Conservation (phyloP, 306 rosid species). For the Casuarina cunninghamiana region DNA sequence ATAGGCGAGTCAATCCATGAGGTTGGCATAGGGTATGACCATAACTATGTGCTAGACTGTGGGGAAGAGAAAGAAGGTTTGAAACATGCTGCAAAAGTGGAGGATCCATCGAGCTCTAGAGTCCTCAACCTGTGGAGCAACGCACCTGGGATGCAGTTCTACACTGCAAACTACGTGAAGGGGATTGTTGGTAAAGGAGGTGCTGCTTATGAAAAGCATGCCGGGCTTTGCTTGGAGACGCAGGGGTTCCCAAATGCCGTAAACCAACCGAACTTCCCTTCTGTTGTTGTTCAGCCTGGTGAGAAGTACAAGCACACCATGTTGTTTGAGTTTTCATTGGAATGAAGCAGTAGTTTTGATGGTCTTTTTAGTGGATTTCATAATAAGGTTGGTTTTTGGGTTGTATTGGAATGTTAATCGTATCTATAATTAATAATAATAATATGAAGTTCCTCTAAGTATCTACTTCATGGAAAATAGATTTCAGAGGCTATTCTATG, state of each 20-base stretch:
- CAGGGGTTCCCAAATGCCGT: constrained; percentile 92
- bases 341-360: constrained; percentile 29
- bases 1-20: constrained; percentile 62
- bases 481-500: background rate
- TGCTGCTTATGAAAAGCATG: constrained; percentile 74
- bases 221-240: constrained; percentile 88
- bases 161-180: constrained; percentile 80
- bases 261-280: constrained; percentile 71
- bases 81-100: constrained; percentile 80
- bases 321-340: constrained; percentile 84
- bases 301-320: constrained; percentile 77
- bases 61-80: constrained; percentile 67
- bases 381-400: constrained; percentile 25
- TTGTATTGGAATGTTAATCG: constrained; percentile 19
- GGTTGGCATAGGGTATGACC: constrained; percentile 86
- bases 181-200: constrained; percentile 72
- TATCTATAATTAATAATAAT: constrained; percentile 13
- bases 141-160: constrained; percentile 90
- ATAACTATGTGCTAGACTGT: constrained; percentile 77
- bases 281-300: constrained; percentile 75
- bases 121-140: constrained; percentile 83
- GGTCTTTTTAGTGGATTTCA: constrained; percentile 11
- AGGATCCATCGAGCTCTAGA: constrained; percentile 79
- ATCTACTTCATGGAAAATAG: background rate
- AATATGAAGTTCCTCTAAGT: constrained; percentile 16